phyloP scores from a whole-genome alignment of 2,329 filamentous ascomycete genomes.

The Teratosphaeria zuluensis region DNA sequence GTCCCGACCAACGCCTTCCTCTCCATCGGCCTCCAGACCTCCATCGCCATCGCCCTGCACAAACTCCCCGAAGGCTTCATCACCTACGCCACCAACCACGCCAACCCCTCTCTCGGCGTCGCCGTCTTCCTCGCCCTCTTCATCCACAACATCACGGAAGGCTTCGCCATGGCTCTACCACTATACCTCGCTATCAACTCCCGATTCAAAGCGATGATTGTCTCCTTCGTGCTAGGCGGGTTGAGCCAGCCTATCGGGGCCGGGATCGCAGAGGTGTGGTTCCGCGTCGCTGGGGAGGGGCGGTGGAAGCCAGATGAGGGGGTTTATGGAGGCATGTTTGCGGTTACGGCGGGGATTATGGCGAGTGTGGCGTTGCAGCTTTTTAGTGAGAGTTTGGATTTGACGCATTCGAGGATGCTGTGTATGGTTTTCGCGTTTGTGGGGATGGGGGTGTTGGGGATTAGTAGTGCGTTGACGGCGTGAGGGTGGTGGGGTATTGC shows the following conservation, averaged over 20 bases:
- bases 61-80: constrained; percentile 85
- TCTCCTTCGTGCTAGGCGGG: constrained; percentile 75
- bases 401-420: constrained; percentile 69
- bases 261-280: constrained; percentile 74
- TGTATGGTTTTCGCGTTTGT: constrained; percentile 73
- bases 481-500: constrained; percentile 8
- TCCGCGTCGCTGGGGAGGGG: constrained; percentile 52
- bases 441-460: constrained; percentile 77
- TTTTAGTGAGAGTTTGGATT: constrained; percentile 72
- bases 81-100: constrained; percentile 95
- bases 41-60: constrained; percentile 87
- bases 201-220: constrained; percentile 71
- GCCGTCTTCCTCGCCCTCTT: constrained; percentile 92
- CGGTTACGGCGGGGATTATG: constrained; percentile 88
- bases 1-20: constrained; percentile 90
- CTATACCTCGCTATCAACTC: constrained; percentile 83
- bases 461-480: constrained; percentile 77
- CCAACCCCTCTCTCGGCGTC: constrained; percentile 77
- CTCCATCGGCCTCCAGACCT: constrained; percentile 90
- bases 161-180: constrained; percentile 86
- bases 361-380: constrained; percentile 82
- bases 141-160: constrained; percentile 96
- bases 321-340: constrained; percentile 74
- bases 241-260: constrained; percentile 81
- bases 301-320: constrained; percentile 42